A percentile compares a stretch with the other conserved stretches of the same genome.
These are phyloP conservation scores for Castanospermum australe DNA, from an alignment of 306 rosid genomes.

Conservation along the genomic window DNA sequence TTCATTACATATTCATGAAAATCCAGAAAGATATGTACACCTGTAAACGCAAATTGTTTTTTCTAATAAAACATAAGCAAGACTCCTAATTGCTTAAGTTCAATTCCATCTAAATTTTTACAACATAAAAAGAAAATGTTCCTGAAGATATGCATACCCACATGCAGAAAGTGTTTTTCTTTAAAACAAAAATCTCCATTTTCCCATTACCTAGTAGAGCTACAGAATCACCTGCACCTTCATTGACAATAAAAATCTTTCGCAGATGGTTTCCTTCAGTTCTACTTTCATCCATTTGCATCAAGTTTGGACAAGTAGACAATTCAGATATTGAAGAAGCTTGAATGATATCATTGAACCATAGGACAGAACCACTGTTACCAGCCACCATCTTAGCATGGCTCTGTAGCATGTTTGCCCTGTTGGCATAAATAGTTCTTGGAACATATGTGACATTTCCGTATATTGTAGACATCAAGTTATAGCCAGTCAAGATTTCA, in stretches of 20 bases:
- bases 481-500: slow-evolving; percentile 82
- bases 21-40: neutral
- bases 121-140: slow-evolving; percentile 17
- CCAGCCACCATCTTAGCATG: slow-evolving; percentile 70
- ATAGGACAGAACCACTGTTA: slow-evolving; percentile 44
- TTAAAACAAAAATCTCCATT: neutral
- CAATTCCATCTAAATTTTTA: neutral
- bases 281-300: slow-evolving; percentile 41
- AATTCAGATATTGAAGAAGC: slow-evolving; percentile 39
- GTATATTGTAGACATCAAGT: slow-evolving; percentile 80
- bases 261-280: slow-evolving; percentile 41
- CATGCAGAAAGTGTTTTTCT: slow-evolving; percentile 7
- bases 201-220: slow-evolving; percentile 81
- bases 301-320: slow-evolving; percentile 21
- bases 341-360: slow-evolving; percentile 63
- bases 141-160: slow-evolving; percentile 19
- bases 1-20: neutral
- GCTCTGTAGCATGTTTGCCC: slow-evolving; percentile 65
- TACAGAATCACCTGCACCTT: slow-evolving; percentile 93
- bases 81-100: neutral
- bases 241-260: slow-evolving; percentile 71
- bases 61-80: neutral
- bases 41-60: neutral
- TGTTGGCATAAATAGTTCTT: slow-evolving; percentile 66
- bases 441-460: slow-evolving; percentile 85